Evolutionary conservation across 306 rosid genomes (phyloP), one percentile per base, ranked within the genome.

Genomic region (Cucurbita moschata): DNA sequence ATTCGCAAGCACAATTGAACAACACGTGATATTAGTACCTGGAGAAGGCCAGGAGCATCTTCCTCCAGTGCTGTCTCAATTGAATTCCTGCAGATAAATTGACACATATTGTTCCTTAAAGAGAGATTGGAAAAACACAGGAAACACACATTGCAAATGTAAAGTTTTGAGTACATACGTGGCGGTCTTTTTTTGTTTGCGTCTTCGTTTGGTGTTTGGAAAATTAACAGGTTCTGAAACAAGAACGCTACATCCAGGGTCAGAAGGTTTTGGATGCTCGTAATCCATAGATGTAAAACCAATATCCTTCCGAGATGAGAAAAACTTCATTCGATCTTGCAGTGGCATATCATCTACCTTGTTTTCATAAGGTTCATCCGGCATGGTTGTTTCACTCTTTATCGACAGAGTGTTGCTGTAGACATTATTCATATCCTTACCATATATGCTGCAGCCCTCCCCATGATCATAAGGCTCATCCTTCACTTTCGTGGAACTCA

Each of bases 31-130:
- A 64, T 73, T 44, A 73, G 53, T 83, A 90, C 98, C 97, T 87
- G 86, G 80, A 93, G 81, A 18, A 93, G 98, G 75, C 98, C 98
- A 65, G 98, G 98, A 74, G 94, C 98, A 86, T 90, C 98, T 82
- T 93, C 98, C 81, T 90, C 96, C 51, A 93, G 78, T 23, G 96
- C 97, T 52, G 90, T 83, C 84, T 90, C 77, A 85, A 90, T 68
- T 10, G 96, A 90, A 82, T 90, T 90, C 79, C 98, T 93, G 87
- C 81, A 89, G 80, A 72, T 15, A 49, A 44, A 64, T 72, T 72
- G 49, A 23, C 60, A 77, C 15, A 38, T n/a, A 26, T 35, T 56
- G 51, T 62, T 66, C 71, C 50, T 57, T 23, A 69, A 78, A 47
- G 53, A 47, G 53, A 47, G 53, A 53, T 16, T 79, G 71, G 63